Base-by-base conservation (phyloP, 2,329 filamentous ascomycete species). In the Xylaria sp. region DNA sequence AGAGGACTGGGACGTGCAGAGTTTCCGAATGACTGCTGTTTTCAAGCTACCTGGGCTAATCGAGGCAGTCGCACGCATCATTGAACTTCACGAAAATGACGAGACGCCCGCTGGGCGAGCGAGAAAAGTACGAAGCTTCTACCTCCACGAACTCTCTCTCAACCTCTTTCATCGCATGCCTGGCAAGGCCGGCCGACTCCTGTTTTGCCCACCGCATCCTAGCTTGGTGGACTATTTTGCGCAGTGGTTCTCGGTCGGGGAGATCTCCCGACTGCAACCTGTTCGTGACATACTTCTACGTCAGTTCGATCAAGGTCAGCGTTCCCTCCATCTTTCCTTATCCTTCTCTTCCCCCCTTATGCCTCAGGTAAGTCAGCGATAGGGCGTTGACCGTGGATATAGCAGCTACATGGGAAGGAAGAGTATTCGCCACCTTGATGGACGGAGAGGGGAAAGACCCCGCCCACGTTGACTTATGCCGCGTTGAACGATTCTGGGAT, bases 101-200 rank as follows among this genome's bases (percentile, higher is more conserved):
- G 4, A 6, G 9, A 40, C 42, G 7, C 11, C 29, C 19, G 22
- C 34, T 7, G 48, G 44, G 22, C 11, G 34, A 6, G 48, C 34
- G 16, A 29, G 41, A 16, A 44, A 26, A 18, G 18, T 17, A 17
- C 42, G 42, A 8, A 17, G 34, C n/a, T 39, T n/a, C 37, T 44
- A 40, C 24, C 44, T 50, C 21, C 34, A 20, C 2, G 48, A 50
- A 5, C 39, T 21, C 16, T 7, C 17, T 4, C 2, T 45, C 17
- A 50, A 50, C 16, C 34, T 50, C 7, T 50, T 50, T 34, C 7
- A 50, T 34, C 21, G 34, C n/a, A 17, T n/a, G 11, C 42, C 48
- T 4, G 26, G 43, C 22, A 17, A 19, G 2, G 18, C n/a, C 17
- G 26, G 16, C 2, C 17, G 2, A 20, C 2, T 45, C 24, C 13